Evolutionary conservation across 345 rosid species (phyloP), one percentile per base, ranked within the genome.

Genomic region (Noccaea bulbosa): DNA sequence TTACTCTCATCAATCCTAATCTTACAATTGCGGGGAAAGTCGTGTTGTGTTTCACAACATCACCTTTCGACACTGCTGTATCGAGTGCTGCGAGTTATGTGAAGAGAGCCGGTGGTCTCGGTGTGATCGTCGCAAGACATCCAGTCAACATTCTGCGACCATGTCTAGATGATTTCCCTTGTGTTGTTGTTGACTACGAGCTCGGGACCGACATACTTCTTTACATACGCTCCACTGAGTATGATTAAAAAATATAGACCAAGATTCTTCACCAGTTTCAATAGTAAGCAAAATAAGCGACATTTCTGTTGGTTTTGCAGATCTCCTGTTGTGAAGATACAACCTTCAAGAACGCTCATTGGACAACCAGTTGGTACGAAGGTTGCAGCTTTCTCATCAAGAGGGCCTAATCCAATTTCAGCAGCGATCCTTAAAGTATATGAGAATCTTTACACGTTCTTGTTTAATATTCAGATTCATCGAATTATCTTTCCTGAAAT

Each of bases 71-170:
- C 4, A 11, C 30, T 27, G 30, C 70, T 8, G 78, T 73, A 24
- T 14, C 62, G 32, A 59, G 44, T 0, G 83, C 81, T 48, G 83
- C 52, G 2, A 6, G 50, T 4, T 7, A 46, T 63, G 85, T 77
- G 14, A 73, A 67, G 65, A 16, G n/a, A 53, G 81, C 79, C 0
- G 85, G 85, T 38, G 85, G 83, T 73, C 79, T 82, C 14, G 85
- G 83, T 1, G 44, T 82, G 32, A 77, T 82, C 27, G 49, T 76
- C 1, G 79, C 83, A 34, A 79, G 55, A 70, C 39, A 58, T 33
- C 73, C 79, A 1, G 58, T 80, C 5, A 0, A 66, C 32, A 14
- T 7, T 58, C 44, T 73, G 0, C 17, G 32, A 34, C 81, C 83
- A 43, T 82, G 79, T 49, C 1, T 8, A 22, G 71, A 67, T 55